Evolutionary conservation across 805 yeast genomes (phyloP), one percentile per base, ranked within the genome.

Genomic region (Barnettozyma sp.): DNA sequence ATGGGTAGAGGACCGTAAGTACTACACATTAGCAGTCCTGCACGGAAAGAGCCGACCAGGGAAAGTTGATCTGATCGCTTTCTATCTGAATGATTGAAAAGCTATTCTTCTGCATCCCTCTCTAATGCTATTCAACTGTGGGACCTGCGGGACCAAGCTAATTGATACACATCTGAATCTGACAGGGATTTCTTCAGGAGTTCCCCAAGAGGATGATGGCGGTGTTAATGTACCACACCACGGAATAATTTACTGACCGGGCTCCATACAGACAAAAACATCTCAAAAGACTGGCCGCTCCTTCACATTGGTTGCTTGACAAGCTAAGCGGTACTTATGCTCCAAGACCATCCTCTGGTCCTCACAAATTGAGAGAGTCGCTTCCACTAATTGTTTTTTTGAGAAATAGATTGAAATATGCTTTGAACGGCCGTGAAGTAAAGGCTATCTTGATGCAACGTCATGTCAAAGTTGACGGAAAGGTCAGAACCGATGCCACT

Each of bases 231-330:
- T n/a, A n/a, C n/a, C n/a, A n/a, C n/a, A n/a, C n/a, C n/a, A n/a
- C n/a, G n/a, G n/a, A n/a, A n/a, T n/a, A n/a, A n/a, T n/a, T n/a
- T n/a, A n/a, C n/a, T n/a, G n/a, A n/a, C n/a, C n/a, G n/a, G n/a
- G n/a, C n/a, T n/a, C n/a, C n/a, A 37, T 38, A 60, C 65, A 83
- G 88, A 82, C 86, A 87, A 88, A 88, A 90, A 81, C 97, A 90
- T 71, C 82, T 88, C 71, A 88, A 90, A 82, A 87, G 97, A 82
- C 82, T 90, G 73, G 96, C 97, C 70, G 98, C 98, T 70, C 99
- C 99, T 79, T 82, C 88, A 78, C 98, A 92, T 82, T 92, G 98
- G 98, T 84, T 92, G 94, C 85, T 92, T 78, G 98, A 94, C 94
- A 92, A 92, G 77, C 78, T 92, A 76, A 84, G 97, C 66, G 99